Evolutionary conservation across 2,329 filamentous ascomycete genomes (phyloP).

Genomic region (Sphaerulina musiva): DNA sequence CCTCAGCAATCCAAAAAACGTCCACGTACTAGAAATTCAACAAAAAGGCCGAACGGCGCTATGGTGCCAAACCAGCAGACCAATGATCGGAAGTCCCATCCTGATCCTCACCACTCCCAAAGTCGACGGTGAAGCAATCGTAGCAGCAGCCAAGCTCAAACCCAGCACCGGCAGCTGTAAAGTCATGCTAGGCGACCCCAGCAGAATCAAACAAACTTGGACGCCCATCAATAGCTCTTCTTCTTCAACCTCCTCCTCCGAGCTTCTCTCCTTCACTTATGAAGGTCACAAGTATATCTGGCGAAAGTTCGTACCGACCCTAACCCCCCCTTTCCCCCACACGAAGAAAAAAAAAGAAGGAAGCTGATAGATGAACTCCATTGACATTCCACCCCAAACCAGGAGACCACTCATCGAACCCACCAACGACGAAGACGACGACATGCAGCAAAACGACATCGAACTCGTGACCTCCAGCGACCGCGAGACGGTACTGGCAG

Average conservation of each 20-base stretch:
- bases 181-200: slow-evolving; percentile 1
- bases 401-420: not conserved
- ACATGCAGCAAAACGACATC: not conserved
- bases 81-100: not conserved
- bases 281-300: not conserved
- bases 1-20: not conserved
- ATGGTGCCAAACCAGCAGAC: not conserved
- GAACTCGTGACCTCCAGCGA: not conserved
- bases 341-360: not conserved
- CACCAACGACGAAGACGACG: not conserved
- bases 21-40: not conserved
- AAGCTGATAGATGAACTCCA: too few relatives aligned
- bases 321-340: not conserved
- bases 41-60: slow-evolving; percentile 4
- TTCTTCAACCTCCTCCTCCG: not conserved
- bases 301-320: not conserved
- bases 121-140: slow-evolving; percentile 2
- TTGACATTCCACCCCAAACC: not conserved
- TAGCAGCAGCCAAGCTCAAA: slow-evolving; percentile 1
- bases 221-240: not conserved
- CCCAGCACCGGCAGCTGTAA: not conserved
- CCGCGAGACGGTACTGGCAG: not conserved
- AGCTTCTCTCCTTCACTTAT: not conserved
- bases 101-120: slow-evolving; percentile 1
- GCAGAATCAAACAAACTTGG: not conserved